These are phyloP conservation scores for Naegleria lovaniensis DNA, from an alignment of 208 protist species.

Conservation along the genomic window DNA sequence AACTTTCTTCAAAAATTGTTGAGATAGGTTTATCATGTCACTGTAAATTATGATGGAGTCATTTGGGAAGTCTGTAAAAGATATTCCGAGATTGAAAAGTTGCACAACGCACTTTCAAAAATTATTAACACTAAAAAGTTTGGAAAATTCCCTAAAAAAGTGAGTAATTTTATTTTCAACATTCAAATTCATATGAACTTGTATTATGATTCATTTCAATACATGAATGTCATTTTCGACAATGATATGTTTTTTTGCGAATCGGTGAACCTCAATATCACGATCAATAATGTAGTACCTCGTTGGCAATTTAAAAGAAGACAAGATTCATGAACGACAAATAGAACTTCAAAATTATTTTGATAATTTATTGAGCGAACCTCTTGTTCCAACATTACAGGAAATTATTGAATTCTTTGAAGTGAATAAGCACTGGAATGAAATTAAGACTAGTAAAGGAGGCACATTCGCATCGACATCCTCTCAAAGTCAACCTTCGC, in stretches of 20 bases:
- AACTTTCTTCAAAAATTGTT: not conserved
- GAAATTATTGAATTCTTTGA: constrained; percentile 15
- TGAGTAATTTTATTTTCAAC: too few relatives aligned
- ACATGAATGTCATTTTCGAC: too few relatives aligned
- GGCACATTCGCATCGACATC: not conserved
- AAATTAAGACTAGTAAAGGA: not conserved
- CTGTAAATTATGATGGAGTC: not conserved
- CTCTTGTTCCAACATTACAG: not conserved
- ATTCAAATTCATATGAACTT: too few relatives aligned
- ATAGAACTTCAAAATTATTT: not conserved
- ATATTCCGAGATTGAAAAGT: not conserved
- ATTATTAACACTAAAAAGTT: not conserved
- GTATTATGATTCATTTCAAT: too few relatives aligned
- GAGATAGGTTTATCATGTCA: not conserved
- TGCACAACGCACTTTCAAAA: not conserved
- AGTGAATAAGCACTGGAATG: not conserved
- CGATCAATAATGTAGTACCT: not conserved
- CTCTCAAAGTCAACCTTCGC: not conserved
- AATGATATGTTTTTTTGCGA: too few relatives aligned
- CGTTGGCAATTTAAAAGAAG: not conserved
- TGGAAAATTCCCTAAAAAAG: not conserved
- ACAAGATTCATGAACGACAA: not conserved
- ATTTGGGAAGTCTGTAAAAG: not conserved
- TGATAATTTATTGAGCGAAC: constrained; percentile 1
- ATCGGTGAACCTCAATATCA: not conserved